phyloP scores from a whole-genome alignment of 306 rosid species.

The Oxytropis ochrocephala region DNA sequence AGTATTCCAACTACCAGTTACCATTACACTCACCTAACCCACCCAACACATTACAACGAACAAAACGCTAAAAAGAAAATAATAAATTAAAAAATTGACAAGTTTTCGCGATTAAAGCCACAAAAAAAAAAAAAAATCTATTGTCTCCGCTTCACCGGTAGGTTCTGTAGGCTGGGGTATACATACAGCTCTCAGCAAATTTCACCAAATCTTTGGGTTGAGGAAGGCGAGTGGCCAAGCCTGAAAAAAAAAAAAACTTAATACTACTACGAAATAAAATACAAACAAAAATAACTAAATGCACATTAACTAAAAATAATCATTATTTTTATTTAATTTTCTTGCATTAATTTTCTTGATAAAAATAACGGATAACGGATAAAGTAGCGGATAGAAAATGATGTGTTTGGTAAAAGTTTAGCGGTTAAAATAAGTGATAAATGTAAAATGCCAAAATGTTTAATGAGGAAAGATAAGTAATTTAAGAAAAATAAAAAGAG shows the following conservation, averaged over 20 bases:
- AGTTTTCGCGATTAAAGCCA: not conserved
- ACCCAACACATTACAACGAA: constrained; percentile 17
- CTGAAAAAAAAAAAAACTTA: constrained; percentile 30
- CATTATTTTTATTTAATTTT: no score
- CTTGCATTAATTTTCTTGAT: no score
- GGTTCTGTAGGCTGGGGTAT: constrained; percentile 71
- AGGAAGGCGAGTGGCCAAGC: constrained; percentile 94
- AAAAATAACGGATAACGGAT: no score
- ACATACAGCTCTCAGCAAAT: constrained; percentile 97
- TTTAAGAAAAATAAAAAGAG: no score
- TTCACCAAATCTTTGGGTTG: constrained; percentile 77
- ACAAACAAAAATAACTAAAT: no score
- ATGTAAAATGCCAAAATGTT: no score
- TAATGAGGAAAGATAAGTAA: no score
- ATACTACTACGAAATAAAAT: no score
- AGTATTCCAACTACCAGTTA: constrained; percentile 16
- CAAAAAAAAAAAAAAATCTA: not conserved
- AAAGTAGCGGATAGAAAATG: no score
- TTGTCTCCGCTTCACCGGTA: constrained; percentile 52
- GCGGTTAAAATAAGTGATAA: no score
- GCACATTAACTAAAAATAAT: no score
- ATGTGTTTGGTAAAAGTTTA: no score
- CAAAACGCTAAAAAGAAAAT: not conserved
- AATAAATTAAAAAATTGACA: constrained; percentile 15
- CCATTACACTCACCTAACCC: constrained; percentile 20